Percentiles rank a stretch among this genome's conserved stretches.
phyloP scores from a whole-genome alignment of 2,329 filamentous ascomycete genomes.

The Coniella vitis region DNA sequence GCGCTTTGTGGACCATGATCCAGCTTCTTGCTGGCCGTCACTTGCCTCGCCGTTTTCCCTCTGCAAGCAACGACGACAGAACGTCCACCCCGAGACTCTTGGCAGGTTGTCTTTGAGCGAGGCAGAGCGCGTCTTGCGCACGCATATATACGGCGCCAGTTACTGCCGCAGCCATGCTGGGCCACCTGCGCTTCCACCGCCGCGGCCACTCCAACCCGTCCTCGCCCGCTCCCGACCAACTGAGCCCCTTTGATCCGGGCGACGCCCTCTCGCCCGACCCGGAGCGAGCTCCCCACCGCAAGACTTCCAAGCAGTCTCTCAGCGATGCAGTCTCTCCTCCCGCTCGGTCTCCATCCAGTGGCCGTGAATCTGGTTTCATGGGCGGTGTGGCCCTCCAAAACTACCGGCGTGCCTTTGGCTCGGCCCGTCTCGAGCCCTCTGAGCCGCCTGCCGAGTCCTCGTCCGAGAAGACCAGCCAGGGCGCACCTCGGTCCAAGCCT shows the following conservation, averaged over 20 bases:
- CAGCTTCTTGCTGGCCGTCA: background rate
- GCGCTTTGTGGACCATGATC: too few species aligned
- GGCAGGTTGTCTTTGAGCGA: too few species aligned
- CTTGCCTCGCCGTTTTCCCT: background rate
- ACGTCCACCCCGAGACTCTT: too few species aligned
- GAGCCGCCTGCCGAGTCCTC: conserved; percentile 5
- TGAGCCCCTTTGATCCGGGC: conserved; percentile 31
- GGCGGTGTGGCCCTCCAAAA: conserved; percentile 49
- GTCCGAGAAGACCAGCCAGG: conserved; percentile 2
- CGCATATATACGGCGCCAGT: too few species aligned
- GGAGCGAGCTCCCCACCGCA: conserved; percentile 10
- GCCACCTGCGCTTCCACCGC: conserved; percentile 47
- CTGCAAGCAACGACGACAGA: too few species aligned
- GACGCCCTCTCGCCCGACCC: conserved; percentile 35
- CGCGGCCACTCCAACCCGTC: conserved; percentile 49
- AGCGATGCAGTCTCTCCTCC: conserved; percentile 22
- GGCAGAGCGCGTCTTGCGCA: background rate
- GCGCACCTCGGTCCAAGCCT: conserved; percentile 24
- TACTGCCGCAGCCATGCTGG: conserved; percentile 13
- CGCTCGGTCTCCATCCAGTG: conserved; percentile 28
- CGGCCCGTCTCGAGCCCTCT: conserved; percentile 18
- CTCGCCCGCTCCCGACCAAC: conserved; percentile 44
- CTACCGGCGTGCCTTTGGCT: conserved; percentile 33
- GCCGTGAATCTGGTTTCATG: conserved; percentile 41
- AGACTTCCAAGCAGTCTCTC: conserved; percentile 13